Evolutionary conservation across 1,284 basidiomycete genomes (phyloP), one percentile per base, ranked within the genome.

Genomic region (Macrocybe sp.): DNA sequence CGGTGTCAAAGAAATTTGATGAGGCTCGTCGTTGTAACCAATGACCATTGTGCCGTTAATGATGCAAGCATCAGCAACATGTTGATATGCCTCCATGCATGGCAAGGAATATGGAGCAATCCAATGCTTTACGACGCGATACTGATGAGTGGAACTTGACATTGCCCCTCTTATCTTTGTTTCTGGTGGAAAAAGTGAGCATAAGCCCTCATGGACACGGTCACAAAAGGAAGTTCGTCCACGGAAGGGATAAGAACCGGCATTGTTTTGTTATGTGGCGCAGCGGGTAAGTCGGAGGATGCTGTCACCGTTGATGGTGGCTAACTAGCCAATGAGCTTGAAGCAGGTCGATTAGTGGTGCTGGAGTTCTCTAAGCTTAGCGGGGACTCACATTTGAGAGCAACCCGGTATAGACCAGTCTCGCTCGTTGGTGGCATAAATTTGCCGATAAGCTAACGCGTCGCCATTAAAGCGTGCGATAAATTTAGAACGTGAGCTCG

Each of bases 191-290:
- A 72, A 55, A 76, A 78, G 48, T 79, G 72, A 11, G 68, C 60
- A 51, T 79, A 75, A 22, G 70, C 72, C 38, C 74, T 64, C 75
- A 79, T 76, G 29, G 73, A 71, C 39, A 81, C 63, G 12, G 75
- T 70, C 37, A 70, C 64, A 31, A 75, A 54, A 8, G 74, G 73
- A 37, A 69, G 53, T 36, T 56, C 55, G 16, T 51, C 47, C 41
- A 63, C 57, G 30, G 52, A 41, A 35, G 74, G 70, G 28, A 70
- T 56, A 11, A 79, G 55, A 46, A 81, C 54, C 42, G 78, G 63
- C 55, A 74, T 65, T 37, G 68, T 62, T 37, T 67, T 66, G 33
- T 67, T 69, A 58, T 66, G 57, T 14, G 60, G 53, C 6, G 72
- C 64, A 55, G 63, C 69, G 28, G 75, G 76, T 10, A 72, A 42